Evolutionary conservation across 2,329 filamentous ascomycete genomes (phyloP).

Genomic region (Xylariomycetidae sp.): DNA sequence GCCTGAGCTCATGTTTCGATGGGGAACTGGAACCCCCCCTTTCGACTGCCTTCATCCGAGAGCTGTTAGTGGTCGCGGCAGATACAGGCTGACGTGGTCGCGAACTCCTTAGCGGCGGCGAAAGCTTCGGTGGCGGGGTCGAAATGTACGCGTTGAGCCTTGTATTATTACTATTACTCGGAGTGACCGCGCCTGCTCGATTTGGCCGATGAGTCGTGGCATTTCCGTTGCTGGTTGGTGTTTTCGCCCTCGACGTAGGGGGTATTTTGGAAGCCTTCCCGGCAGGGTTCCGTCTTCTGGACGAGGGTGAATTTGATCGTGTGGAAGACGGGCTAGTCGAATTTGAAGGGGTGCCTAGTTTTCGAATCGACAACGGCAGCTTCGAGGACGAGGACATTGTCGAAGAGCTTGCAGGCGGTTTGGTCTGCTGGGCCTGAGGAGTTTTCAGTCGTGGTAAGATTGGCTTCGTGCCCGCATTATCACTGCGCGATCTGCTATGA

Average conservation of each 20-base stretch:
- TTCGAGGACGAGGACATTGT: conserved; percentile 31
- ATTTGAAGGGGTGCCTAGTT: conserved; percentile 36
- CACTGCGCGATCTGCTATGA: conserved; percentile 53
- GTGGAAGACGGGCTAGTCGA: conserved; percentile 46
- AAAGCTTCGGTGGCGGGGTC: conserved; percentile 63
- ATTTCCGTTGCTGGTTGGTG: conserved; percentile 31
- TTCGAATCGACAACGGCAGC: conserved; percentile 41
- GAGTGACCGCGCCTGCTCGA: conserved; percentile 34
- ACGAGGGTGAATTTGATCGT: conserved; percentile 50
- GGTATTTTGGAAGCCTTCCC: conserved; percentile 32
- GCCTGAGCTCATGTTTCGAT: conserved; percentile 23
- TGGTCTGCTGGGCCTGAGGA: conserved; percentile 26
- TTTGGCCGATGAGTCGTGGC: conserved; percentile 33
- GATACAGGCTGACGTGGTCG: conserved; percentile 75
- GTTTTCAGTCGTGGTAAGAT: conserved; percentile 26
- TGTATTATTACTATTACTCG: conserved; percentile 50
- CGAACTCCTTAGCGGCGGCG: conserved; percentile 74
- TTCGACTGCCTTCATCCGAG: conserved; percentile 59
- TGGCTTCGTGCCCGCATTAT: conserved; percentile 40
- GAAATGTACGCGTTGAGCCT: conserved; percentile 70
- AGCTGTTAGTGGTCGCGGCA: conserved; percentile 64
- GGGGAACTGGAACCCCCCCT: conserved; percentile 43
- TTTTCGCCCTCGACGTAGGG: conserved; percentile 33
- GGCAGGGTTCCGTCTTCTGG: conserved; percentile 35
- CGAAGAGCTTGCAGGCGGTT: conserved; percentile 26